Evolutionary conservation across 169 alveolate genomes (phyloP).

Genomic region (Haemoproteus tartakovskyi): DNA sequence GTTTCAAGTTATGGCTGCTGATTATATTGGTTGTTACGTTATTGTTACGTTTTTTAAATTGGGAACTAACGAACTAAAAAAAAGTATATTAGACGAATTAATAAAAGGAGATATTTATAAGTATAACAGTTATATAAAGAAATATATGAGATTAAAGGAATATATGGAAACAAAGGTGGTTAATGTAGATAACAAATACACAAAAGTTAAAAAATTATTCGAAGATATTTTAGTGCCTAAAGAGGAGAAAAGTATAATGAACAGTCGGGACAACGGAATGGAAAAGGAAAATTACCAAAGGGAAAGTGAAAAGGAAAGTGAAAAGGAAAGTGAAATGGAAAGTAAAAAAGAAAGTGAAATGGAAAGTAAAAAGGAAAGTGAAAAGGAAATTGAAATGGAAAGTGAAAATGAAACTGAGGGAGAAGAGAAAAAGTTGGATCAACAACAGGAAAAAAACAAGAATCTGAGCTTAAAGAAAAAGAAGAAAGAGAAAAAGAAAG

Average conservation of each 20-base stretch:
- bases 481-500: neutral
- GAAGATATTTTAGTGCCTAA: constrained; percentile 13
- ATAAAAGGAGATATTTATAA: constrained; percentile 21
- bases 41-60: constrained; percentile 50
- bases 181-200: constrained; percentile 25
- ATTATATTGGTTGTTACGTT: constrained; percentile 33
- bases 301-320: too few species aligned
- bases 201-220: constrained; percentile 56
- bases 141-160: constrained; percentile 46
- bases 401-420: too few species aligned
- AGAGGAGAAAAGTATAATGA: neutral
- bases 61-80: constrained; percentile 25
- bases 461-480: neutral
- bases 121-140: constrained; percentile 23
- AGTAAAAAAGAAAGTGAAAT: too few species aligned
- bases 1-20: constrained; percentile 29
- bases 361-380: too few species aligned
- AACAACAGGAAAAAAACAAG: neutral
- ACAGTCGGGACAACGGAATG: neutral
- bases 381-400: too few species aligned
- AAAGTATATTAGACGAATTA: constrained; percentile 16
- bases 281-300: too few species aligned
- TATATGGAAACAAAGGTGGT: constrained; percentile 37
- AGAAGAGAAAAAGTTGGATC: neutral
- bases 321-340: too few species aligned